These are phyloP conservation scores for Malus hybrid DNA, from an alignment of 331 rosid genomes.

Conservation along the genomic window DNA sequence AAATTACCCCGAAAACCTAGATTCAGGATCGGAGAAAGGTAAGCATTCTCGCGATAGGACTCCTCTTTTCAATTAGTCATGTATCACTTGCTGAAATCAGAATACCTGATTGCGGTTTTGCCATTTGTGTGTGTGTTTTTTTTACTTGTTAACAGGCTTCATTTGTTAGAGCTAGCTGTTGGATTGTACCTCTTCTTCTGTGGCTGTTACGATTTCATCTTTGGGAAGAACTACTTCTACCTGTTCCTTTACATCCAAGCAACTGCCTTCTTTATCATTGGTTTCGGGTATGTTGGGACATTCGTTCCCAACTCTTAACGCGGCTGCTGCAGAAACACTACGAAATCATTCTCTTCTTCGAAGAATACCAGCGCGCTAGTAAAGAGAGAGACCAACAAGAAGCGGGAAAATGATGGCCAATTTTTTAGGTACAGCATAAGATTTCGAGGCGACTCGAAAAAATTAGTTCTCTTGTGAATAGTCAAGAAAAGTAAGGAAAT, in stretches of 20 bases:
- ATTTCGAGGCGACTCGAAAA: constrained; percentile 26
- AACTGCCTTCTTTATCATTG: constrained; percentile 64
- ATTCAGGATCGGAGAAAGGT: constrained; percentile 78
- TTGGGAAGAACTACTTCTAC: constrained; percentile 71
- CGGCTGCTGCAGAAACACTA: not conserved
- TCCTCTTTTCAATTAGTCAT: too few relatives aligned
- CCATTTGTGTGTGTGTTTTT: not conserved
- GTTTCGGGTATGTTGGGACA: constrained; percentile 84
- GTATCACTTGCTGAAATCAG: not conserved
- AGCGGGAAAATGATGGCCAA: constrained; percentile 8
- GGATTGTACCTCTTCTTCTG: constrained; percentile 60
- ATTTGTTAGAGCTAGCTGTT: constrained; percentile 68
- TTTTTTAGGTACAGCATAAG: constrained; percentile 39
- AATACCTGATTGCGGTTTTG: constrained; percentile 4
- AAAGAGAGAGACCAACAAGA: constrained; percentile 14
- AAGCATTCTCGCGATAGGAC: not conserved
- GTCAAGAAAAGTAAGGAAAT: constrained; percentile 29
- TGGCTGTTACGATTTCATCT: constrained; percentile 65
- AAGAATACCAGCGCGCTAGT: constrained; percentile 29
- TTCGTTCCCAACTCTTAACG: constrained; percentile 51
- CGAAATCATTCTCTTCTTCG: constrained; percentile 12
- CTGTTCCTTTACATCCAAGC: constrained; percentile 74
- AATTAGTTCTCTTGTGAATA: constrained; percentile 47
- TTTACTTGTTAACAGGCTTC: constrained; percentile 41
- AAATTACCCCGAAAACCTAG: constrained; percentile 56